Evolutionary conservation across 805 yeast genomes (phyloP).

Genomic region (Barnettozyma vustinii): DNA sequence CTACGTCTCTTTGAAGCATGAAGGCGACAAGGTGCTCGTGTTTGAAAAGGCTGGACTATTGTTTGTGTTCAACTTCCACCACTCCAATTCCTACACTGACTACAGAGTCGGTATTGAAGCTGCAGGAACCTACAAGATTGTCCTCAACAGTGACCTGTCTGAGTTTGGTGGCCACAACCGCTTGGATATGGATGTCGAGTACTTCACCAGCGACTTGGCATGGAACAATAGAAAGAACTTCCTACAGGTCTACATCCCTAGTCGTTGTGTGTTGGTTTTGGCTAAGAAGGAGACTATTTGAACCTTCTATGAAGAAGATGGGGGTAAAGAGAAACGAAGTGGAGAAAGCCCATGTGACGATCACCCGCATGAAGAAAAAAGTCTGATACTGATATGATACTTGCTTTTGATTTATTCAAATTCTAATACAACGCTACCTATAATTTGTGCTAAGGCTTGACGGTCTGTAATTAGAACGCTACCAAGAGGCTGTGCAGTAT

Average conservation of each 20-base stretch:
- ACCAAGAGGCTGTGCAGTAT: background rate
- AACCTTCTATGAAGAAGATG: background rate
- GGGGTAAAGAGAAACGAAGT: background rate
- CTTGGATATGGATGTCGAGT: slow-evolving; percentile 51
- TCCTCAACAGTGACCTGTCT: slow-evolving; percentile 66
- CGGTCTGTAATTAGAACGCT: too few species aligned
- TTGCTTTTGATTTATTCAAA: background rate
- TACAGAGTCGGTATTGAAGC: slow-evolving; percentile 86
- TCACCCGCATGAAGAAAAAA: background rate
- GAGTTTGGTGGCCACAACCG: slow-evolving; percentile 81
- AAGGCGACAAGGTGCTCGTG: slow-evolving; percentile 80
- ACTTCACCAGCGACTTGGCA: slow-evolving; percentile 62
- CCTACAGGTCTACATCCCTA: slow-evolving; percentile 76
- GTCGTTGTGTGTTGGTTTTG: slow-evolving; percentile 60
- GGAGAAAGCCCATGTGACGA: background rate
- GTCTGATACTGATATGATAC: background rate
- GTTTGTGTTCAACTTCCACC: slow-evolving; percentile 88
- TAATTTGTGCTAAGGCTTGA: too few species aligned
- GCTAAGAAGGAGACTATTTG: slow-evolving; percentile 30
- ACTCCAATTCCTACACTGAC: slow-evolving; percentile 74
- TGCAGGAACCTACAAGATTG: slow-evolving; percentile 70
- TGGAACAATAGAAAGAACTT: slow-evolving; percentile 83
- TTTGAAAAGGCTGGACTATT: slow-evolving; percentile 84
- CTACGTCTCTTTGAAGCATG: slow-evolving; percentile 83
- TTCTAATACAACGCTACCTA: background rate